A percentile compares a stretch with the other conserved stretches of the same genome.
Conservation (phyloP, 2,329 filamentous ascomycete species). For the Colletotrichum spinosum region DNA sequence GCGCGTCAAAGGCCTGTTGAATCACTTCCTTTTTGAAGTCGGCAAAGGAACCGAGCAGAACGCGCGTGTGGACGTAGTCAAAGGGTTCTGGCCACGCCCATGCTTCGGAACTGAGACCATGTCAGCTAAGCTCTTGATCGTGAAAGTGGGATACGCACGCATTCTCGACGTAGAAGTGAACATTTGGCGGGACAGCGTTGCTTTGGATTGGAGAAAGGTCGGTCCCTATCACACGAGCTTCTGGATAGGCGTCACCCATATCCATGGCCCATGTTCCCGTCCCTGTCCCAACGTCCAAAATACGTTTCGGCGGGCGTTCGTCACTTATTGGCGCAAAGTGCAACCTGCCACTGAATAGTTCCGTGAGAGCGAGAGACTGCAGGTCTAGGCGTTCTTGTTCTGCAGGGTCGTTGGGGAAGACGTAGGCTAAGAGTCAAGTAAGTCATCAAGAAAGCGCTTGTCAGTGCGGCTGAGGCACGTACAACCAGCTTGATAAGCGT, state of each 20-base stretch:
- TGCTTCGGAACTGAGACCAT: conserved; percentile 53
- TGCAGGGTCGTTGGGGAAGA: conserved; percentile 57
- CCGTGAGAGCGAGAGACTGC: conserved; percentile 52
- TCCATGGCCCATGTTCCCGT: conserved; percentile 73
- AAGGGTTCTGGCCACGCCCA: conserved; percentile 66
- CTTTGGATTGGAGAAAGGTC: conserved; percentile 78
- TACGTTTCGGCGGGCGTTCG: conserved; percentile 48
- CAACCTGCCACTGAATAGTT: conserved; percentile 52
- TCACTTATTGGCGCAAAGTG: conserved; percentile 57
- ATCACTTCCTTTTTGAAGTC: conserved; percentile 63
- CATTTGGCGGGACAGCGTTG: conserved; percentile 74
- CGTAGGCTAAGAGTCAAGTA: conserved; percentile 50
- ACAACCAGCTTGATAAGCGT: conserved; percentile 61
- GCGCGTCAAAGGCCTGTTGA: conserved; percentile 59
- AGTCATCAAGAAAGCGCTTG: background rate
- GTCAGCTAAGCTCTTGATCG: conserved; percentile 24
- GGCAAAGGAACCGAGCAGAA: conserved; percentile 62
- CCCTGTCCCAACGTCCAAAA: conserved; percentile 59
- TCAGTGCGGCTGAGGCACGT: conserved; percentile 39
- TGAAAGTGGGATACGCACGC: conserved; percentile 44
- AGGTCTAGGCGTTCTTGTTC: conserved; percentile 56
- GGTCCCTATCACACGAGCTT: conserved; percentile 69
- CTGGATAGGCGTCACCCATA: conserved; percentile 72
- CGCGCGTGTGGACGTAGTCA: conserved; percentile 66
- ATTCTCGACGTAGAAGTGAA: conserved; percentile 81